A percentile compares a stretch with the other conserved stretches of the same genome.
Evolutionary conservation across 305 asterid species (phyloP).

Genomic region (Fraxinus greggii): DNA sequence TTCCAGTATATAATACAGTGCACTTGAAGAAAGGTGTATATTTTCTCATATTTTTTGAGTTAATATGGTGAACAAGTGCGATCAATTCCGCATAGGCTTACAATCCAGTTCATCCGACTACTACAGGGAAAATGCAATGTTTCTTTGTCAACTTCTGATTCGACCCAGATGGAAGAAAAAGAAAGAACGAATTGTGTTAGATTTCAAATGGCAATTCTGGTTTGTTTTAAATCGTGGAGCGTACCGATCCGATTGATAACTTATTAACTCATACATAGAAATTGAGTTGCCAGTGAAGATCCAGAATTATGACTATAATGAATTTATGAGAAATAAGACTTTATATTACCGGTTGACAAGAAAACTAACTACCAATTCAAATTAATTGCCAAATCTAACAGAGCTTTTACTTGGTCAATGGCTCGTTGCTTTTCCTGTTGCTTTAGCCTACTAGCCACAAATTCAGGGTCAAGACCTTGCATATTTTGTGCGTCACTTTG

Average conservation of each 20-base stretch:
- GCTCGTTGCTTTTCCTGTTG: constrained; percentile 88
- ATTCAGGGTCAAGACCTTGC: constrained; percentile 65
- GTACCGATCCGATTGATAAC: neutral
- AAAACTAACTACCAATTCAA: constrained; percentile 55
- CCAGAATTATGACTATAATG: neutral
- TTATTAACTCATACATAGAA: neutral
- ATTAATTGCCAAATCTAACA: constrained; percentile 72
- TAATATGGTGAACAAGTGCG: neutral
- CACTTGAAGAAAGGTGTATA: neutral
- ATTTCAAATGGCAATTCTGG: neutral
- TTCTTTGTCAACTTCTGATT: neutral
- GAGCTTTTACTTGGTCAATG: constrained; percentile 66
- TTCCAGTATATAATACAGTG: neutral
- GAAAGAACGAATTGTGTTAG: neutral
- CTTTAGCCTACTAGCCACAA: constrained; percentile 71
- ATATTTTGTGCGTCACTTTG: constrained; percentile 37
- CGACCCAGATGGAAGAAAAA: neutral
- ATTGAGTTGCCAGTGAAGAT: neutral
- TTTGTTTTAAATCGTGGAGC: neutral
- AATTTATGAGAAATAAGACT: neutral
- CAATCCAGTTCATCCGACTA: neutral
- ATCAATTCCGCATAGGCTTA: neutral
- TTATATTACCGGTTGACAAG: neutral
- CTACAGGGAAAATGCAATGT: neutral
- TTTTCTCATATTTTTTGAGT: neutral